Base-by-base conservation (phyloP, 2,329 filamentous ascomycete species). In the Triangularia setosa region DNA sequence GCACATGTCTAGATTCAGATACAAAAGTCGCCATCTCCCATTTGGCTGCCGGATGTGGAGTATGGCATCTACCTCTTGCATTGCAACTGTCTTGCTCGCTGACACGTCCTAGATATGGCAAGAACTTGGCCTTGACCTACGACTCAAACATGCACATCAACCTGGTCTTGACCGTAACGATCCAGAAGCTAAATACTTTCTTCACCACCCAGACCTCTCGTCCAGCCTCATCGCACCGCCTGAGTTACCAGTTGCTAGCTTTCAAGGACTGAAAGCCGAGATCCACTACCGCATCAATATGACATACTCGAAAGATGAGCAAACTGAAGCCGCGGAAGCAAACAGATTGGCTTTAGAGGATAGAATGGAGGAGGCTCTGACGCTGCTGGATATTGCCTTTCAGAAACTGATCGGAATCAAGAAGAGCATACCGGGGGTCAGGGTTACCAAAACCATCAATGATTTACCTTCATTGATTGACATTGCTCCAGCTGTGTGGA, bases 401-500 rank as follows among this genome's bases (percentile, higher is more conserved):
- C 68, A 68, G 16, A 71, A 69, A 54, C 67, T 73, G 2, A 65
- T 75, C 25, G 74, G 74, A n/a, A 35, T 72, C 14, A 73, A 64
- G 62, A 71, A 62, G 62, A 56, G 63, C 24, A 27, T 56, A 40
- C 53, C 62, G 7, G 61, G 72, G 53, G 48, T 63, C 65, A 62
- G 62, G 65, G 62, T 33, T 62, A 23, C 59, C 8, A 23, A 59
- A 9, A 69, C 61, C 59, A 66, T 65, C 9, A 62, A 62, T 16
- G 27, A 62, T 8, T 58, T 59, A 18, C 69, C 70, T 1, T 69
- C 72, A 2, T 58, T 75, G 28, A 69, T 74, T 16, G 72, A 74
- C 12, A 61, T 76, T 60, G 74, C 75, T 3, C 75, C 75, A 12
- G 67, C 70, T 48, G 72, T 76, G 1, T 77, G 74, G 73, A 74